Conservation (phyloP, 352 stramenopile species). For the Phytophthora hybrid region DNA sequence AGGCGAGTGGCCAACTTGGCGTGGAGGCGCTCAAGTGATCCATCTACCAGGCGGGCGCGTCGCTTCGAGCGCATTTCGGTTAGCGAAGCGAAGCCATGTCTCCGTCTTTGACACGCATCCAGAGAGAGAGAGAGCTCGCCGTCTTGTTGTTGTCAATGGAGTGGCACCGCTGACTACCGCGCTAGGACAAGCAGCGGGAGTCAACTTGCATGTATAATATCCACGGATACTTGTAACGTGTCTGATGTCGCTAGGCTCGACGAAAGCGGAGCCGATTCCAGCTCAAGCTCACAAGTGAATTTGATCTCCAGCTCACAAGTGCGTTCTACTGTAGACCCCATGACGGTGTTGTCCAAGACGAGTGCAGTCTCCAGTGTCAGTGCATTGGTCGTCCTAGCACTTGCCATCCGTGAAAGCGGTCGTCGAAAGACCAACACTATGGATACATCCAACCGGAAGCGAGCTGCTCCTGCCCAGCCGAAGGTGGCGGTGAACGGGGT, state of each 20-base stretch:
- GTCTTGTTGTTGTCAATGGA: not conserved
- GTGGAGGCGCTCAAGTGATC: constrained; percentile 14
- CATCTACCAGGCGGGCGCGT: constrained; percentile 18
- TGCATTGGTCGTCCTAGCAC: constrained; percentile 51
- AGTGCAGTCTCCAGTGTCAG: constrained; percentile 15
- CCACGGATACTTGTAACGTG: not conserved
- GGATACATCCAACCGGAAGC: constrained; percentile 49
- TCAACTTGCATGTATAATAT: not conserved
- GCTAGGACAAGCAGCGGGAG: not conserved
- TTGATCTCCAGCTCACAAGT: constrained; percentile 10
- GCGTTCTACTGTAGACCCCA: not conserved
- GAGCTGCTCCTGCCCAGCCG: constrained; percentile 40
- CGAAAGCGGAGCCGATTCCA: not conserved
- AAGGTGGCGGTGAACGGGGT: constrained; percentile 74
- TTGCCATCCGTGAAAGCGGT: constrained; percentile 70
- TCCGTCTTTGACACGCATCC: constrained; percentile 8
- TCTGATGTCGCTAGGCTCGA: not conserved
- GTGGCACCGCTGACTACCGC: not conserved
- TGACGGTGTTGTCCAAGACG: constrained; percentile 28
- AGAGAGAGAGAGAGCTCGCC: not conserved
- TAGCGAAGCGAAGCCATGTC: constrained; percentile 8
- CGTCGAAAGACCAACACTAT: constrained; percentile 44
- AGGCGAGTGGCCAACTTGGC: constrained; percentile 5
- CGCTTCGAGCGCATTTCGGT: constrained; percentile 31
- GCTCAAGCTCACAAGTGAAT: constrained; percentile 18